A percentile compares a stretch with the other conserved stretches of the same genome.
Evolutionary conservation across 2,329 filamentous ascomycete genomes (phyloP).

Genomic region (Phyllosticta paracitricarpa): DNA sequence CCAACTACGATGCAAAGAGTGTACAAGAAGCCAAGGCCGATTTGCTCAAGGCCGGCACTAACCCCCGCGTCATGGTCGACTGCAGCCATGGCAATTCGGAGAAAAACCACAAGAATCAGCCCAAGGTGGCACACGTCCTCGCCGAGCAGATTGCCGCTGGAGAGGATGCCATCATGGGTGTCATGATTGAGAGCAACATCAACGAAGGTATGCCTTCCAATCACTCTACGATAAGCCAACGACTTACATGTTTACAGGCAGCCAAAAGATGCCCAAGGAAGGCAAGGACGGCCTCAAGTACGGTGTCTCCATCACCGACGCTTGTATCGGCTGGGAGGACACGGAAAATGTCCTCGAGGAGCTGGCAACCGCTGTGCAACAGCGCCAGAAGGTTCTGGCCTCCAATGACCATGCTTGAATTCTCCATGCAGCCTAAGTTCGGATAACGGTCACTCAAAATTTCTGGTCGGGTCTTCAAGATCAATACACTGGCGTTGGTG

Average conservation of each 20-base stretch:
- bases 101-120: constrained; percentile 97
- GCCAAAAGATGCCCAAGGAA: constrained; percentile 83
- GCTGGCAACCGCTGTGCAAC: constrained; percentile 70
- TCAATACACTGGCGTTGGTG: neutral
- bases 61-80: constrained; percentile 84
- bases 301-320: constrained; percentile 94
- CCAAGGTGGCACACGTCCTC: constrained; percentile 73
- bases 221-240: constrained; percentile 22
- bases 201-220: constrained; percentile 59
- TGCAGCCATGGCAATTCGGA: constrained; percentile 94
- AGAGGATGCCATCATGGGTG: constrained; percentile 82
- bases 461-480: neutral
- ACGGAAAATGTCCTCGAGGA: constrained; percentile 68
- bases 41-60: constrained; percentile 62
- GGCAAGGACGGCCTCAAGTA: constrained; percentile 80
- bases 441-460: neutral
- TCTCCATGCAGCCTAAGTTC: too few relatives aligned
- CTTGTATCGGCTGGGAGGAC: constrained; percentile 90
- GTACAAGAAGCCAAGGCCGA: constrained; percentile 75
- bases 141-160: constrained; percentile 78
- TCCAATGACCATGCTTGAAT: constrained; percentile 21
- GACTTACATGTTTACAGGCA: constrained; percentile 38
- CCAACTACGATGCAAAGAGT: constrained; percentile 83
- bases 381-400: constrained; percentile 48
- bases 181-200: constrained; percentile 99